Evolutionary conservation across 139 green algal genomes (phyloP).

Genomic region (Haematococcus lacustris): DNA sequence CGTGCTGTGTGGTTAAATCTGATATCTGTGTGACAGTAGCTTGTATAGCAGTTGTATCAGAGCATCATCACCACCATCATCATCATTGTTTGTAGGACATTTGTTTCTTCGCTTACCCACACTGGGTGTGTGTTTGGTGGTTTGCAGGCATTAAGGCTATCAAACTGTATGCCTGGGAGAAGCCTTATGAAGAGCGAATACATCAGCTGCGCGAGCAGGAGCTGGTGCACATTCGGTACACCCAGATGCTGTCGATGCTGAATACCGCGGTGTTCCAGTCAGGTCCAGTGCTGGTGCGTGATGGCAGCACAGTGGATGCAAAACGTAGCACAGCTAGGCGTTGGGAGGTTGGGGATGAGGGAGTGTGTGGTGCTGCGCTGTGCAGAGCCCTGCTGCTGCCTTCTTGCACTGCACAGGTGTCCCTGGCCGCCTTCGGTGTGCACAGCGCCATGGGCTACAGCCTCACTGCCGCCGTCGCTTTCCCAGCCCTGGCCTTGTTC

Average conservation of each 20-base stretch:
- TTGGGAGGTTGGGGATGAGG: too few species aligned
- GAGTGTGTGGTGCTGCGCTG: too few species aligned
- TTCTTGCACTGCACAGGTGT: slow-evolving; percentile 52
- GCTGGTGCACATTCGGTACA: slow-evolving; percentile 31
- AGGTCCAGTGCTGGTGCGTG: slow-evolving; percentile 2
- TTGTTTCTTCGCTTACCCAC: too few species aligned
- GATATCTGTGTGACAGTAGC: too few species aligned
- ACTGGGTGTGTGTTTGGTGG: not conserved
- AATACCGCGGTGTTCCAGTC: slow-evolving; percentile 4
- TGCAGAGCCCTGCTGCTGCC: too few species aligned
- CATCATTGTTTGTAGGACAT: too few species aligned
- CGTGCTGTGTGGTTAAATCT: too few species aligned
- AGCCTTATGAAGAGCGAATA: slow-evolving; percentile 70
- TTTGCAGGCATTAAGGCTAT: slow-evolving; percentile 63
- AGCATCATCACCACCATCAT: too few species aligned
- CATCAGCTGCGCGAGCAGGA: slow-evolving; percentile 58
- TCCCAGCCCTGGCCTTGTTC: slow-evolving; percentile 77
- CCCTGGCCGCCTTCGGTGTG: slow-evolving; percentile 52
- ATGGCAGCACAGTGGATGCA: too few species aligned
- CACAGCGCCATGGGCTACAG: slow-evolving; percentile 38
- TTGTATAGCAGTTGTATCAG: too few species aligned
- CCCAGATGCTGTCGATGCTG: slow-evolving; percentile 25
- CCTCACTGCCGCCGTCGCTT: slow-evolving; percentile 70
- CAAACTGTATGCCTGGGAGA: slow-evolving; percentile 91
- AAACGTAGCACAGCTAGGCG: too few species aligned